phyloP scores from a whole-genome alignment of 768 basidiomycete genomes.

The Udeniomyces megalosporus region DNA sequence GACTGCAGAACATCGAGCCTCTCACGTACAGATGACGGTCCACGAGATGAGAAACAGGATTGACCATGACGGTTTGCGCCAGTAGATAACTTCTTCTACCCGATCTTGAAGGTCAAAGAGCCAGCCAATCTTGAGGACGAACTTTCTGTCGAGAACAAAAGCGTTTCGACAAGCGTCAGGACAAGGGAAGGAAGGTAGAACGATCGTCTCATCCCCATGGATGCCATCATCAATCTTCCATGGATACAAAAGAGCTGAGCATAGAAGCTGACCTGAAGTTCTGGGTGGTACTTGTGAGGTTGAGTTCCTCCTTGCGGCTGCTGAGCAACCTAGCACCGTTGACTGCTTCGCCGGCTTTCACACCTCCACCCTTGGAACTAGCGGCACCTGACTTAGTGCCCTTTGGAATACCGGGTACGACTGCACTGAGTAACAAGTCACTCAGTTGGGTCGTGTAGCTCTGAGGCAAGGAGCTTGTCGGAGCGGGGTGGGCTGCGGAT shows the following conservation, averaged over 20 bases:
- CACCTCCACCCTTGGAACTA: too few species aligned
- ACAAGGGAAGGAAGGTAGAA: too few species aligned
- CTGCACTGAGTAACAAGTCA: slow-evolving; percentile 8
- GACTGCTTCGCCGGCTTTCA: background rate
- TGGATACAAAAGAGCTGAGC: too few species aligned
- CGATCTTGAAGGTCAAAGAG: slow-evolving; percentile 13
- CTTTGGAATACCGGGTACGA: slow-evolving; percentile 14
- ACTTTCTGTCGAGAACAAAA: background rate
- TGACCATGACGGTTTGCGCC: background rate
- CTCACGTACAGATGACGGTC: slow-evolving; percentile 8
- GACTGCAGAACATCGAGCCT: too few species aligned
- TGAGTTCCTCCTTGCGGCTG: slow-evolving; percentile 10
- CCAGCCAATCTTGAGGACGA: slow-evolving; percentile 14
- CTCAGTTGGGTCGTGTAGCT: slow-evolving; percentile 12
- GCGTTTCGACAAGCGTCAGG: too few species aligned
- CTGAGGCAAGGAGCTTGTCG: slow-evolving; percentile 1
- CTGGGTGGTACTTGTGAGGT: slow-evolving; percentile 13
- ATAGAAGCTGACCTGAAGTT: slow-evolving; percentile 10
- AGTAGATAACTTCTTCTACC: slow-evolving; percentile 12
- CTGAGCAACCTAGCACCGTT: background rate
- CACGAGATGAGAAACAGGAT: slow-evolving; percentile 7
- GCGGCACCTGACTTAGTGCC: background rate
- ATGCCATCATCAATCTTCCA: too few species aligned
- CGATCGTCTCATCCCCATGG: too few species aligned
- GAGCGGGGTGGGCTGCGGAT: too few species aligned